phyloP scores from a whole-genome alignment of 805 yeast species.

The Ogataea glucozyma region DNA sequence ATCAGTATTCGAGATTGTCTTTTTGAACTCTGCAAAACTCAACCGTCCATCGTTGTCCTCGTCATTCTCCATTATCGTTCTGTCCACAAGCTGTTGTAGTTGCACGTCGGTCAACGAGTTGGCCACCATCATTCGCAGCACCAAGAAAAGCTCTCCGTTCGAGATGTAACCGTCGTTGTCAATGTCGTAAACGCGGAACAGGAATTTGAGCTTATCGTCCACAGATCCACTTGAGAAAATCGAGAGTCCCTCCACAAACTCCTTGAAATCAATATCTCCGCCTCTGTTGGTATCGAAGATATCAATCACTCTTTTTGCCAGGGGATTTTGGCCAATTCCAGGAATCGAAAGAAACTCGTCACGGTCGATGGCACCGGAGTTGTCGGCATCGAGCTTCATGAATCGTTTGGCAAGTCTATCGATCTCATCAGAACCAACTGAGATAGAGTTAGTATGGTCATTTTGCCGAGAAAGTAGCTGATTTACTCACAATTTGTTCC shows the following conservation, averaged over 20 bases:
- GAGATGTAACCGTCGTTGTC: conserved; percentile 95
- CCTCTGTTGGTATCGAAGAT: conserved; percentile 91
- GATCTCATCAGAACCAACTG: conserved; percentile 84
- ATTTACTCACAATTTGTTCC: conserved; percentile 69
- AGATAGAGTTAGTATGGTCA: conserved; percentile 3
- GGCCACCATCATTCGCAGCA: conserved; percentile 96
- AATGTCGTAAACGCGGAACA: conserved; percentile 92
- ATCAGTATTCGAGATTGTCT: conserved; percentile 52
- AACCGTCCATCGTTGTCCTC: conserved; percentile 82
- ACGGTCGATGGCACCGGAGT: conserved; percentile 88
- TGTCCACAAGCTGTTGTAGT: conserved; percentile 94
- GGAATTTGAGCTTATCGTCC: conserved; percentile 81
- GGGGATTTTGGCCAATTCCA: conserved; percentile 86
- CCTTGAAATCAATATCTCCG: conserved; percentile 94
- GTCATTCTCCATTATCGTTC: conserved; percentile 93
- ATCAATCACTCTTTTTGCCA: conserved; percentile 87
- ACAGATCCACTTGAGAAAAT: conserved; percentile 83
- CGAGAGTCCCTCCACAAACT: conserved; percentile 68
- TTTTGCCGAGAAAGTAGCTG: no score
- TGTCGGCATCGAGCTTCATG: conserved; percentile 92
- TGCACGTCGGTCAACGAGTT: conserved; percentile 82
- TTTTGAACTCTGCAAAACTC: conserved; percentile 82
- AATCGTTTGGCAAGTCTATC: conserved; percentile 89
- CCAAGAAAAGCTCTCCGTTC: conserved; percentile 91
- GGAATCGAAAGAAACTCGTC: conserved; percentile 91